Conservation (phyloP, 768 basidiomycete genomes). For the Russula compacta region DNA sequence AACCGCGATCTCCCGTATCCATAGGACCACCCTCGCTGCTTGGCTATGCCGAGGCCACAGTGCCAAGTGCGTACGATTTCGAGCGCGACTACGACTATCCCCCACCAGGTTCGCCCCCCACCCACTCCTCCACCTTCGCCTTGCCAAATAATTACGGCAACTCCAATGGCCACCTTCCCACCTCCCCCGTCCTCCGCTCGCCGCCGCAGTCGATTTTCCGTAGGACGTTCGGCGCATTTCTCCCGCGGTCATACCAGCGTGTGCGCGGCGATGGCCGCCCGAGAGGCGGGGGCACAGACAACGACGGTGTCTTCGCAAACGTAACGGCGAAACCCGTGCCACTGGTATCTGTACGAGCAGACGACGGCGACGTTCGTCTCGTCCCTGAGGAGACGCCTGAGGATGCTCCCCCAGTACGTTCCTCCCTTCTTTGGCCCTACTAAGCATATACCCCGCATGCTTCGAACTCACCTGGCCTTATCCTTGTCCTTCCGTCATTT, state of each 20-base stretch:
- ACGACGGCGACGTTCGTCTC: slow-evolving; percentile 49
- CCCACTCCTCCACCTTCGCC: slow-evolving; percentile 45
- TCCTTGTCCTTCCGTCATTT: background rate
- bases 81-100: slow-evolving; percentile 70
- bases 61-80: slow-evolving; percentile 60
- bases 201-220: slow-evolving; percentile 44
- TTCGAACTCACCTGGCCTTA: background rate
- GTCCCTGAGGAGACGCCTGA: slow-evolving; percentile 77
- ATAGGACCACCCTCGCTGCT: slow-evolving; percentile 24
- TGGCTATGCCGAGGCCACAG: slow-evolving; percentile 5
- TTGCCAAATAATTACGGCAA: slow-evolving; percentile 65
- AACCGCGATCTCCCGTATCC: slow-evolving; percentile 24
- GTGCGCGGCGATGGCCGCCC: slow-evolving; percentile 36
- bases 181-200: slow-evolving; percentile 33
- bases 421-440: background rate
- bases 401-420: slow-evolving; percentile 76
- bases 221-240: slow-evolving; percentile 47
- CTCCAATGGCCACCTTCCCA: slow-evolving; percentile 57
- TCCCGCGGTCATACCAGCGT: slow-evolving; percentile 57
- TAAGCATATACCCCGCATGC: background rate
- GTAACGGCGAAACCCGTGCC: slow-evolving; percentile 76
- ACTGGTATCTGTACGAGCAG: slow-evolving; percentile 36
- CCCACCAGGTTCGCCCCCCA: slow-evolving; percentile 73
- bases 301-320: slow-evolving; percentile 95
- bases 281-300: slow-evolving; percentile 63